phyloP scores from a whole-genome alignment of 768 basidiomycete genomes.

The Ramaria rubella region DNA sequence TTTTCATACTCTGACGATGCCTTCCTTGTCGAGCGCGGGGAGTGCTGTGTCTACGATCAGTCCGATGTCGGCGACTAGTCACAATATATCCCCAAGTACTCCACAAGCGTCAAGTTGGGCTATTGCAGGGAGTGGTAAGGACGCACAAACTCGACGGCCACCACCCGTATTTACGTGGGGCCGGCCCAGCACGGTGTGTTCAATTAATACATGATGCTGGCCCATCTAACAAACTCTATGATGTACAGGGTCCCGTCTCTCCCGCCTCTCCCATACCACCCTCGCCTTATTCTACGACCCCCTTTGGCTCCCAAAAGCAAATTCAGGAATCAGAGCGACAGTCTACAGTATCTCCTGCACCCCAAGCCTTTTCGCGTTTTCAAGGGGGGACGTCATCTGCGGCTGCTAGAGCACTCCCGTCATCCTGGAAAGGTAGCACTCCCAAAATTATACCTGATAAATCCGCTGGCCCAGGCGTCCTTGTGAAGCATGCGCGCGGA shows the following conservation, averaged over 20 bases:
- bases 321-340: not conserved
- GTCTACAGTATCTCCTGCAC: not conserved
- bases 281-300: not conserved
- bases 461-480: not conserved
- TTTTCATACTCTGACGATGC: slow-evolving; percentile 5
- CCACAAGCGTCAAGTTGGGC: not conserved
- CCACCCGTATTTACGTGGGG: slow-evolving; percentile 4
- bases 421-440: not conserved
- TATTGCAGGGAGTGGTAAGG: not conserved
- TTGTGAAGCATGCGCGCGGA: slow-evolving; percentile 11
- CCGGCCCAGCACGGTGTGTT: not conserved
- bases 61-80: not conserved
- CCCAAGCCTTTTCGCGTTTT: not conserved
- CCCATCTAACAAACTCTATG: too few relatives aligned
- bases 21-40: not conserved
- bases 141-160: not conserved
- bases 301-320: not conserved
- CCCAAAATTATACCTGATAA: not conserved
- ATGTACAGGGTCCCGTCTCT: not conserved
- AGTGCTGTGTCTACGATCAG: not conserved
- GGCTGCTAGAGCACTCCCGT: not conserved
- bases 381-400: not conserved
- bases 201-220: not conserved
- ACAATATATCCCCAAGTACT: not conserved
- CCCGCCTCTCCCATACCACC: not conserved